phyloP scores from a whole-genome alignment of 768 basidiomycete species.

The Mycena vitilis region DNA sequence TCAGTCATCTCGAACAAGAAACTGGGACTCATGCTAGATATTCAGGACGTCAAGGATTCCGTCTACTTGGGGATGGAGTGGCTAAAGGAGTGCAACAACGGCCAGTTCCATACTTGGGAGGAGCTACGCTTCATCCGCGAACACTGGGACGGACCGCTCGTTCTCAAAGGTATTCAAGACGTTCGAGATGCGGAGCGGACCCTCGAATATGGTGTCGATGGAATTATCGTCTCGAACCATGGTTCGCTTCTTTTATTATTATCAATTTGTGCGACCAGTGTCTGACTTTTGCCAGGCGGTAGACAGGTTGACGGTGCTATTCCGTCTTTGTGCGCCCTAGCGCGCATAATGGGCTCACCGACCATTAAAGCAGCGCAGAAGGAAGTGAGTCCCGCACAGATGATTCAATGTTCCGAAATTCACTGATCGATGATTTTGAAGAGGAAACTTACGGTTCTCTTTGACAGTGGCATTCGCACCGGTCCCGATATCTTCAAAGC shows the following conservation, averaged over 20 bases:
- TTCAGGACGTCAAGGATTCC: constrained; percentile 45
- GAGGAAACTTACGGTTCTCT: constrained; percentile 76
- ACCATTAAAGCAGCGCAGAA: constrained; percentile 68
- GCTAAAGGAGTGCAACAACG: constrained; percentile 65
- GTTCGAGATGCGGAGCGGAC: constrained; percentile 78
- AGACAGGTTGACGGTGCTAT: constrained; percentile 85
- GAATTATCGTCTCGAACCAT: constrained; percentile 86
- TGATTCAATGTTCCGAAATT: no score
- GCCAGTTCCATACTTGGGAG: constrained; percentile 75
- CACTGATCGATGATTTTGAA: constrained; percentile 28
- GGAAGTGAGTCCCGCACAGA: not conserved
- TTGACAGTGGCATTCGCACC: constrained; percentile 85
- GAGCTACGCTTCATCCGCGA: constrained; percentile 74
- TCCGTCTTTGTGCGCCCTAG: constrained; percentile 77
- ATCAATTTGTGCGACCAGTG: not conserved
- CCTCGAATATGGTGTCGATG: constrained; percentile 71
- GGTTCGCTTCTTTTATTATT: constrained; percentile 51
- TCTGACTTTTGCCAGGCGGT: constrained; percentile 57
- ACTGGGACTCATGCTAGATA: no score
- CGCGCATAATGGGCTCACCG: constrained; percentile 71
- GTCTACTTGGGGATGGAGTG: constrained; percentile 59
- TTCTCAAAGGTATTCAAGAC: constrained; percentile 69
- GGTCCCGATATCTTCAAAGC: constrained; percentile 89
- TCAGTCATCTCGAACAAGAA: no score
- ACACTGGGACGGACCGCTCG: constrained; percentile 83